These are phyloP conservation scores for Botryobasidium botryosum DNA, from an alignment of 768 basidiomycete genomes.

Conservation along the genomic window DNA sequence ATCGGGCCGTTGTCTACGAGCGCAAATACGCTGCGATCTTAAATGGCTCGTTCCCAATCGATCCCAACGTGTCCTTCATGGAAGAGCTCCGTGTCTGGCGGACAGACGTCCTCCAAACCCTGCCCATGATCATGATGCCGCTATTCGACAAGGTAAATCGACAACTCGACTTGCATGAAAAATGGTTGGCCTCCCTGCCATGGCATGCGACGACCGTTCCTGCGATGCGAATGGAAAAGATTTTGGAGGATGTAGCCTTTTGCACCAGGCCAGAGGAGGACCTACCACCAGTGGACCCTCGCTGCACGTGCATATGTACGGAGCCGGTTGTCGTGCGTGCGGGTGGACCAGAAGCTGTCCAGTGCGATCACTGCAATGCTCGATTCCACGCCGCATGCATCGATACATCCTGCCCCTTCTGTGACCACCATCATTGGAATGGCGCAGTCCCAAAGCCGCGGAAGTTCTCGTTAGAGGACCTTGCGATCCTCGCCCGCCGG, in stretches of 20 bases:
- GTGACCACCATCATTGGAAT: constrained; percentile 84
- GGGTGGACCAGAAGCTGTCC: constrained; percentile 55
- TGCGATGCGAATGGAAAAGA: constrained; percentile 35
- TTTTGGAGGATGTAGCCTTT: constrained; percentile 60
- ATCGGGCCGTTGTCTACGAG: constrained; percentile 2
- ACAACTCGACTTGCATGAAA: constrained; percentile 47
- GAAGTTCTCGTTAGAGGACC: constrained; percentile 67
- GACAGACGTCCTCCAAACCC: constrained; percentile 49
- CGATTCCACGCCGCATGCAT: constrained; percentile 70
- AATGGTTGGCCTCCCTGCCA: constrained; percentile 58
- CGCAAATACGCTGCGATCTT: constrained; percentile 4
- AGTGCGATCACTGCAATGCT: constrained; percentile 79
- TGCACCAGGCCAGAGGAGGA: constrained; percentile 66
- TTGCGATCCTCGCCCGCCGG: constrained; percentile 47
- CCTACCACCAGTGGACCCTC: constrained; percentile 60
- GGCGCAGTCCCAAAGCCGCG: constrained; percentile 69
- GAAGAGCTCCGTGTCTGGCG: constrained; percentile 58
- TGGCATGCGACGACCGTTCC: constrained; percentile 39
- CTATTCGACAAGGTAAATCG: constrained; percentile 54
- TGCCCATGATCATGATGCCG: constrained; percentile 55
- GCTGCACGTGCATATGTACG: constrained; percentile 71
- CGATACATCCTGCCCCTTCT: constrained; percentile 85
- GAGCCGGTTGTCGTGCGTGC: constrained; percentile 31
- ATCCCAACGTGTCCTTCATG: constrained; percentile 41
- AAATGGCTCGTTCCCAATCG: neutral